Base-by-base conservation (phyloP, 208 protist genomes). In the Trypanosomatidae sp. region DNA sequence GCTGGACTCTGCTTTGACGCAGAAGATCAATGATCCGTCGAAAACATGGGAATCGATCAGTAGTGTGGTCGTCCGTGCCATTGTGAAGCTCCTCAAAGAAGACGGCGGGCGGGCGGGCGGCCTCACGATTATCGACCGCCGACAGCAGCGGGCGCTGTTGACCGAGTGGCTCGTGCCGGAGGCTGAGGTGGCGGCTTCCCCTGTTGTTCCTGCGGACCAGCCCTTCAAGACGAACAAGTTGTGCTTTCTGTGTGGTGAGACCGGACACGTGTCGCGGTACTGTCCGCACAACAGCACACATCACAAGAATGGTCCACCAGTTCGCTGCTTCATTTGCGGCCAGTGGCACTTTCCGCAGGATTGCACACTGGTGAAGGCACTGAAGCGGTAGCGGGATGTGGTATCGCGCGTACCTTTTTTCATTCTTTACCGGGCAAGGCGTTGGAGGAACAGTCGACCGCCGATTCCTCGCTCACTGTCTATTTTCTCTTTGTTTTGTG, bases 291-390 rank as follows among this genome's bases (percentile, higher is more conserved):
- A 79, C 69, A 68, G 50, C 22, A 73, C 74, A 12, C 62, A 84
- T 58, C 72, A 72, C 69, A 89, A 90, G 55, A 81, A 82, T n/a
- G 91, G 89, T 9, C 90, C 93, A 9, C 80, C 76, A 39, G 80
- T 86, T 39, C 87, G 89, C 28, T 97, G 93, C 74, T 97, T 97
- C 56, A 89, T 97, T 62, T 97, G 93, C 44, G 93, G 93, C 0
- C 81, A 88, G 73, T 97, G 92, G 92, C 92, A 97, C 76, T 92
- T 85, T 75, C 92, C 92, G 5, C 82, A 87, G 43, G 88, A 95
- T 64, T 97, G 92, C 76, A 68, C 78, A 17, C 53, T 93, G 1
- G 81, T 77, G 19, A 74, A 74, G 36, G 83, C 85, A 19, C 60
- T 90, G 53, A 82, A 69, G 59, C 79, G 65, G 46, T 60, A 43